Percentiles rank a stretch among this genome's conserved stretches.
Evolutionary conservation across 2,329 filamentous ascomycete genomes (phyloP).

Genomic region (Sordariomycetes sp.): DNA sequence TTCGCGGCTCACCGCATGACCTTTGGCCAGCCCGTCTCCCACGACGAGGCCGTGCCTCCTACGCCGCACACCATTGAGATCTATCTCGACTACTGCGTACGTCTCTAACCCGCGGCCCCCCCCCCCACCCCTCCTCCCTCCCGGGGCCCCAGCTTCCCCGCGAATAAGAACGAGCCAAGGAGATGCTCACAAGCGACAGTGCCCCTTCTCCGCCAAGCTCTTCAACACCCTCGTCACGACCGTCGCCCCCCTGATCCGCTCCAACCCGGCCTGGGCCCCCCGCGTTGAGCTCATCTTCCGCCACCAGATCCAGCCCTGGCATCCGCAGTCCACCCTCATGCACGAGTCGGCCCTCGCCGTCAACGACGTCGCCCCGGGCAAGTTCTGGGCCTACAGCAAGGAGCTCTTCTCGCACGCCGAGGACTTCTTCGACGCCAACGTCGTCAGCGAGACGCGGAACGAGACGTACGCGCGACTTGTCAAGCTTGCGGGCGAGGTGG

Average conservation of each 20-base stretch:
- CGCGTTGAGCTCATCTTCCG: slow-evolving; percentile 69
- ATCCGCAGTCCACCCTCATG: slow-evolving; percentile 68
- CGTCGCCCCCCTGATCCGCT: slow-evolving; percentile 50
- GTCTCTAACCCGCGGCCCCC: background rate
- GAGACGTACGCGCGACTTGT: slow-evolving; percentile 70
- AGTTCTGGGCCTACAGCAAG: slow-evolving; percentile 70
- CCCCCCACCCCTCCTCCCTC: too few relatives aligned
- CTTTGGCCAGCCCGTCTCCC: slow-evolving; percentile 23
- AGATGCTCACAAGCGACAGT: slow-evolving; percentile 19
- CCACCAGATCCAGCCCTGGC: slow-evolving; percentile 90
- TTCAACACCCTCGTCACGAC: slow-evolving; percentile 63
- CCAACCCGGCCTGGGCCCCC: slow-evolving; percentile 39
- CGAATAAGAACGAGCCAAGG: background rate
- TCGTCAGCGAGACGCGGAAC: slow-evolving; percentile 77
- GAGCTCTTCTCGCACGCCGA: slow-evolving; percentile 53
- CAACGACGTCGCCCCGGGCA: slow-evolving; percentile 50
- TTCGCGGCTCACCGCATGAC: slow-evolving; percentile 59
- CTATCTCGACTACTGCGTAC: slow-evolving; percentile 68
- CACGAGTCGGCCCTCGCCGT: slow-evolving; percentile 82
- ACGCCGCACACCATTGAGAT: slow-evolving; percentile 48
- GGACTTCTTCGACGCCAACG: slow-evolving; percentile 71
- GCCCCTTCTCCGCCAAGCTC: slow-evolving; percentile 54
- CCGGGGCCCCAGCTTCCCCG: too few relatives aligned
- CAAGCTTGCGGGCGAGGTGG: slow-evolving; percentile 54
- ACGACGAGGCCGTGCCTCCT: slow-evolving; percentile 22